Evolutionary conservation across 2,329 filamentous ascomycete species (phyloP).

Genomic region (Anthostomella pinea): DNA sequence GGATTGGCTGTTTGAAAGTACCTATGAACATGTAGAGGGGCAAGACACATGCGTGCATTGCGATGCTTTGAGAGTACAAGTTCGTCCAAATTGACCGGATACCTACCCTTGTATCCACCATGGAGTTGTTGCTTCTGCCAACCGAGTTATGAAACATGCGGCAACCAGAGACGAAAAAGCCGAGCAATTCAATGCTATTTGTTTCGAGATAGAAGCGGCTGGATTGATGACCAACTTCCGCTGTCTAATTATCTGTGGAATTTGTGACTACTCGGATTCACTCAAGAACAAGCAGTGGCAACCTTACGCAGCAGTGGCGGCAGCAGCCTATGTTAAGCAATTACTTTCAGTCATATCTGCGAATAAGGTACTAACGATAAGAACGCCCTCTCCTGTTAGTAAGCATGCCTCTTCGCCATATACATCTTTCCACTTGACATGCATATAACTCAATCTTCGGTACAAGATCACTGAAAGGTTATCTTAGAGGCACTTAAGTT

Average conservation of each 20-base stretch:
- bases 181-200: slow-evolving; percentile 6
- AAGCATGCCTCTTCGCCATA: too few species aligned
- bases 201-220: slow-evolving; percentile 20
- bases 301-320: slow-evolving; percentile 7
- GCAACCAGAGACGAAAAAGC: slow-evolving; percentile 9
- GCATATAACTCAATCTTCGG: too few species aligned
- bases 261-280: slow-evolving; percentile 12
- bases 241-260: slow-evolving; percentile 10
- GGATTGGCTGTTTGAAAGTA: too few species aligned
- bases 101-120: slow-evolving; percentile 11
- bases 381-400: too few species aligned
- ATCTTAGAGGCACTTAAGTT: slow-evolving; percentile 20
- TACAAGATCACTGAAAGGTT: too few species aligned
- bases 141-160: slow-evolving; percentile 16
- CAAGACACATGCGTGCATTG: too few species aligned
- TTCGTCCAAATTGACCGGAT: not conserved
- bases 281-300: slow-evolving; percentile 12
- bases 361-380: too few species aligned
- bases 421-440: too few species aligned
- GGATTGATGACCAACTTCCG: slow-evolving; percentile 6
- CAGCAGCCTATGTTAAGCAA: slow-evolving; percentile 7
- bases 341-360: not conserved
- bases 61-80: too few species aligned
- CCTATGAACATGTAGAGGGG: too few species aligned
- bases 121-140: slow-evolving; percentile 15